Evolutionary conservation across 306 rosid species (phyloP).

Genomic region (Gastrolobium villosum): DNA sequence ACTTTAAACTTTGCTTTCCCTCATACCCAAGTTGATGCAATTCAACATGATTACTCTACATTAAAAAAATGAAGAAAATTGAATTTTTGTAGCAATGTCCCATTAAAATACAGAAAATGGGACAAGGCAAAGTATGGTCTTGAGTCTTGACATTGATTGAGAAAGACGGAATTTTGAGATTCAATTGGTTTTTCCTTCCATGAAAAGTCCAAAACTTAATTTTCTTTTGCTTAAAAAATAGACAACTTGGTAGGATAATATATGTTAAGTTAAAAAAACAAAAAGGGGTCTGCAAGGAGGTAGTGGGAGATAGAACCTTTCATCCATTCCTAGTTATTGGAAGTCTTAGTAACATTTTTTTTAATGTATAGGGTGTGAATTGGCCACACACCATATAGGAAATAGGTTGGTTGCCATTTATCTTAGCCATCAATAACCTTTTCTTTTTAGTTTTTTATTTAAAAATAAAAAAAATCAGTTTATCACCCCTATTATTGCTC

Average conservation of each 20-base stretch:
- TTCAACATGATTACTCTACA: constrained; percentile 42
- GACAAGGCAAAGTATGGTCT: constrained; percentile 37
- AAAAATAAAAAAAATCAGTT: too few relatives aligned
- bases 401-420: background rate
- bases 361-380: background rate
- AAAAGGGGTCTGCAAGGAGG: background rate
- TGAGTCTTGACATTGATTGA: constrained; percentile 42
- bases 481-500: background rate
- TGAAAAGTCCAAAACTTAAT: constrained; percentile 27
- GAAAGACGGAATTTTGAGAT: constrained; percentile 45
- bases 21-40: constrained; percentile 44
- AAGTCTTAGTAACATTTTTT: background rate
- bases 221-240: background rate
- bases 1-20: constrained; percentile 37
- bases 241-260: background rate
- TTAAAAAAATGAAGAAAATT: background rate
- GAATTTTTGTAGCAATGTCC: constrained; percentile 1
- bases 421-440: background rate
- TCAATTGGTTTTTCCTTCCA: constrained; percentile 33
- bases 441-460: background rate
- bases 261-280: background rate
- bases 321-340: background rate
- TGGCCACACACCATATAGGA: background rate
- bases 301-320: background rate
- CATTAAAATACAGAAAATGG: constrained; percentile 9